Base-by-base conservation (phyloP, 768 basidiomycete genomes). In the Cubamyces sp. region DNA sequence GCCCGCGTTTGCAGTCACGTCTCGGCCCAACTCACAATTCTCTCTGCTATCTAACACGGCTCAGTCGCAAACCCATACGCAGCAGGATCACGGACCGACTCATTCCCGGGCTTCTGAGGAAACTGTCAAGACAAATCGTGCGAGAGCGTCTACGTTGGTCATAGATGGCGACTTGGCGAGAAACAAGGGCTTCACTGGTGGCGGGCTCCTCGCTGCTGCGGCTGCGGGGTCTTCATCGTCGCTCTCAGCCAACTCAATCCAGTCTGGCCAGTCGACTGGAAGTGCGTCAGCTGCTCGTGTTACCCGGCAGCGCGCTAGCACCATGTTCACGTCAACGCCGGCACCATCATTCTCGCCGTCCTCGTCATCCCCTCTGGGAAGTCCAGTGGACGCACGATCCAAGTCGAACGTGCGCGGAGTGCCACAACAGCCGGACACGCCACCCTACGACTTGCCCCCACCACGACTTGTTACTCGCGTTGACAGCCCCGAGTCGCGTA, bases 1-100 rank as follows among this genome's bases (percentile, higher is more conserved):
- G 0, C 70, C 76, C 3, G 64, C 75, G 14, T 77, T 77, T 57
- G 68, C 71, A n/a, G 76, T 77, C 16, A 75, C 74, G 18, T 75
- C 75, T 9, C 68, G 76, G 7, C 75, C 76, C 3, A 40, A 54
- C 4, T 75, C 74, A 5, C 71, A 74, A 45, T 64, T 69, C 40
- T 67, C 68, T 12, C 52, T 69, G 60, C 59, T 66, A 23, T 58
- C 66, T 15, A 52, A 37, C 7, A 16, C 39, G 2, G 18, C 58
- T 21, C 30, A 54, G 34, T 61, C 55, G 0, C 61, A 61, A 25
- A n/a, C 34, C 25, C 41, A 56, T 19, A 28, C 43, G 39, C 19
- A 23, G 51, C 51, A 40, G 15, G 49, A 52, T 2, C 49, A 51
- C 6, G 23, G 14, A 19, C 9, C 40, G 18, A 14, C 59, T 9